Base-by-base conservation (phyloP, 2,329 filamentous ascomycete genomes). In the Teratosphaeria nubilosa region DNA sequence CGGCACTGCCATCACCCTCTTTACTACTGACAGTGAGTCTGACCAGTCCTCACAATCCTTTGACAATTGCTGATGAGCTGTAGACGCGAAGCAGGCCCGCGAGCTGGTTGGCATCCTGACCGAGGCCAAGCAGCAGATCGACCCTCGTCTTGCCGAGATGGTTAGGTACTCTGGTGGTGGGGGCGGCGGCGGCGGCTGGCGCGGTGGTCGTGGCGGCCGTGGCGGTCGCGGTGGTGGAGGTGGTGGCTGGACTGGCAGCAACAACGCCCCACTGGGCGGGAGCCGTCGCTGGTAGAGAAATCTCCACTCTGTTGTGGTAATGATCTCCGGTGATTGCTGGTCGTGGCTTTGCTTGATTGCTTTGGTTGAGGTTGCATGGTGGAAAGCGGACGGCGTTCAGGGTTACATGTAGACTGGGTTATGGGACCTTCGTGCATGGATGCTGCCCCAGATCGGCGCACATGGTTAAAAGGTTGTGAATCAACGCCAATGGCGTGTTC, bases 101-200 rank as follows among this genome's bases (percentile, higher is more conserved):
- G 94, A 99, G 78, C 86, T 99, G 72, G 86, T 99, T 68, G 82
- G 83, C 69, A 90, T 99, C 69, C 87, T 99, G 68, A 86, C 86
- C 72, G 94, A 99, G 78, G 91, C 94, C 66, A 97, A 97, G 81
- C 94, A 99, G 80, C 87, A 95, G 77, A 91, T 99, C 75, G 94
- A 97, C 71, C 94, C 94, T 72, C 88, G 91, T 75, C 87, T 99
- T 63, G 85, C 86, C 63, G 94, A 99, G 81, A 97, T 99, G 94
- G 86, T 85, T 67, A 88, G 94, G 75, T 97, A 91, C 73, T 85
- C 90, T 66, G 90, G 91, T 63, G 90, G 90, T 59, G 90, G 90
- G 60, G 88, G 88, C 56, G 84, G 87, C 63, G 84, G 87, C 63
- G 84, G 87, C 65, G 74, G 79, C 66, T 74, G 81, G 59, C 77